A percentile compares a stretch with the other conserved stretches of the same genome.
phyloP scores from a whole-genome alignment of 352 stramenopile species.

The Phytophthora vignae region DNA sequence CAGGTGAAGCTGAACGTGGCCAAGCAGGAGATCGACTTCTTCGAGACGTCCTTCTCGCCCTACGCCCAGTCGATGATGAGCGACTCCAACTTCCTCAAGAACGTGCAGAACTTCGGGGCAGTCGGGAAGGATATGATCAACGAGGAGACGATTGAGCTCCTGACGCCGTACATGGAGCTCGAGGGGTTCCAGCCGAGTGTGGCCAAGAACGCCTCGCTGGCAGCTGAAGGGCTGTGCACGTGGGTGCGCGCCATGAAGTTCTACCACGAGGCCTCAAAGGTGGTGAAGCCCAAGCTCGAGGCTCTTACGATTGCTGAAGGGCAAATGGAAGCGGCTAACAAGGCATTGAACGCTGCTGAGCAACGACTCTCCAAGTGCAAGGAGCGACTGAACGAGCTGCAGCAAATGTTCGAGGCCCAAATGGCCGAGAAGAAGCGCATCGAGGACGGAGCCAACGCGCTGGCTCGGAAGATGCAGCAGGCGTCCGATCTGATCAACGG shows the following conservation, averaged over 20 bases:
- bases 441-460: constrained; percentile 95
- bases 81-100: constrained; percentile 97
- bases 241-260: constrained; percentile 99
- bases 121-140: constrained; percentile 98
- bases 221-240: constrained; percentile 97
- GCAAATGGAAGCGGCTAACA: constrained; percentile 98
- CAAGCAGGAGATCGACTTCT: constrained; percentile 97
- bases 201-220: constrained; percentile 97
- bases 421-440: constrained; percentile 98
- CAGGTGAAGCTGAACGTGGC: constrained; percentile 95
- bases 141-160: constrained; percentile 98
- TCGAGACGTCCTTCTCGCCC: constrained; percentile 97
- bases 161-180: constrained; percentile 97
- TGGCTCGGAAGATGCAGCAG: constrained; percentile 98
- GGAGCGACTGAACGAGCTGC: constrained; percentile 94
- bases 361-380: constrained; percentile 94
- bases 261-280: constrained; percentile 98
- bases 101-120: constrained; percentile 96
- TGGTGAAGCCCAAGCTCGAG: constrained; percentile 99
- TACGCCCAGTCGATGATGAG: constrained; percentile 96
- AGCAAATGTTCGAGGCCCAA: constrained; percentile 97
- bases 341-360: constrained; percentile 94
- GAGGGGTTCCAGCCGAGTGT: constrained; percentile 96
- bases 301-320: constrained; percentile 96
- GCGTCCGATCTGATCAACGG: constrained; percentile 97